Evolutionary conservation across 371 early-diverging fungal genomes (phyloP).

Genomic region (Coemansia sp.): DNA sequence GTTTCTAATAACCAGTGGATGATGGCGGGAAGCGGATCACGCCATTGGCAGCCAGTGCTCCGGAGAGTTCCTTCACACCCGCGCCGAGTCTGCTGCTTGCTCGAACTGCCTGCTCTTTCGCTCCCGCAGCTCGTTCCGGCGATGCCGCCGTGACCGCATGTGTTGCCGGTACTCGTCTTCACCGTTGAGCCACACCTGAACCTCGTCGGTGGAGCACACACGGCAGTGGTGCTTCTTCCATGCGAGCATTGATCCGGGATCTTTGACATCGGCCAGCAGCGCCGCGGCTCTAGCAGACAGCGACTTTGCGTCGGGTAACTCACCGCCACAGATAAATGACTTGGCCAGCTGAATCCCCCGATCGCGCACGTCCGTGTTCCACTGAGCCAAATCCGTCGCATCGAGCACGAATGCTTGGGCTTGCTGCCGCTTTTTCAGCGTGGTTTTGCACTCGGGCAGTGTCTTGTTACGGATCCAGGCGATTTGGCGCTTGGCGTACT

Average conservation of each 20-base stretch:
- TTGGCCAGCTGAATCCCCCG: conserved; percentile 31
- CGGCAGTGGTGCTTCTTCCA: conserved; percentile 67
- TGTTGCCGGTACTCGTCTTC: conserved; percentile 71
- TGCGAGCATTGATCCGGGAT: conserved; percentile 55
- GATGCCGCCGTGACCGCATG: conserved; percentile 61
- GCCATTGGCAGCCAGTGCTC: conserved; percentile 1
- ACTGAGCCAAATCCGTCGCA: conserved; percentile 57
- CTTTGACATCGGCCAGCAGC: conserved; percentile 50
- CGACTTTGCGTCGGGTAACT: conserved; percentile 54
- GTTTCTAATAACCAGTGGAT: too few relatives aligned
- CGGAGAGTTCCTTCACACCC: too few relatives aligned
- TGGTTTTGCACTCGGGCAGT: conserved; percentile 53
- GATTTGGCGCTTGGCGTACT: conserved; percentile 87
- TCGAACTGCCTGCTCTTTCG: neutral
- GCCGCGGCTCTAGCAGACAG: conserved; percentile 49
- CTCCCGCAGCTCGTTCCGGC: conserved; percentile 46
- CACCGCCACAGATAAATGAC: conserved; percentile 7
- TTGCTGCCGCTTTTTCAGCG: conserved; percentile 44
- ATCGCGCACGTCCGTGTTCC: conserved; percentile 27
- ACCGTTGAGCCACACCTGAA: conserved; percentile 62
- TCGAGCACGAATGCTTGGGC: conserved; percentile 70
- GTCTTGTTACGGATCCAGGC: conserved; percentile 89
- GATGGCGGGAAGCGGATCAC: neutral
- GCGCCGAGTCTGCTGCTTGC: too few relatives aligned
- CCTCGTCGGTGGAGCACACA: conserved; percentile 56